Evolutionary conservation across 805 yeast genomes (phyloP), one percentile per base, ranked within the genome.

Genomic region (Candida stauntonica): DNA sequence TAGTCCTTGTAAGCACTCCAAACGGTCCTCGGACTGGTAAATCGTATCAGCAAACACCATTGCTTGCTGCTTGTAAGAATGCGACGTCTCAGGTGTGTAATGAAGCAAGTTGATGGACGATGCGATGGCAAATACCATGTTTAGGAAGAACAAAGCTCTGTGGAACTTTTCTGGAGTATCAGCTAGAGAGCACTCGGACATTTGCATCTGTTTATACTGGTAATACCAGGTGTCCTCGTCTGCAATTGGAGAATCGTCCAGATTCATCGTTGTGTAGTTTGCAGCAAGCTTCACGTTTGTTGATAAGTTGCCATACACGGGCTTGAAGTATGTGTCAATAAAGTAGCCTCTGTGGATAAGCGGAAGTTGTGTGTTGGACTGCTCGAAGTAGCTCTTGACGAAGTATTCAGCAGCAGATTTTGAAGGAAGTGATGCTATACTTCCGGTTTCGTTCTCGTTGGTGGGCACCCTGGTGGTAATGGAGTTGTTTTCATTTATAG

Each of bases 301-400:
- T 12, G 81, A 74, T 42, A 84, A 63, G 4, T 69, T 61, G 0
- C 97, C 96, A 57, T 88, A 88, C 1, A 88, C 69, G 0, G 96
- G 96, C 48, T 77, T 75, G 55, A 84, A 88, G 52, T 77, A 79
- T 19, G 67, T 64, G 33, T 65, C 64, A 30, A 89, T 59, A 52
- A 87, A 88, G 47, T 73, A 75, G 51, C 86, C 95, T 21, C 96
- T 70, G 57, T 89, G 96, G 33, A 88, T 61, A 4, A 89, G 70
- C 0, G 97, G 96, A 19, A 86, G 59, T 57, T 87, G 96, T 2
- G 94, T 68, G 55, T 89, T 88, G 13, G 89, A 75, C 51, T 83
- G 88, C 16, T 83, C 76, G 54, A 89, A 89, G 57, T 73, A 87
- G 2, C 75, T 66, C 26, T 77, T 70, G 7, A 87, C 53, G 31